These are phyloP conservation scores for Boletellus emodensis DNA, from an alignment of 768 basidiomycete species.

Conservation along the genomic window DNA sequence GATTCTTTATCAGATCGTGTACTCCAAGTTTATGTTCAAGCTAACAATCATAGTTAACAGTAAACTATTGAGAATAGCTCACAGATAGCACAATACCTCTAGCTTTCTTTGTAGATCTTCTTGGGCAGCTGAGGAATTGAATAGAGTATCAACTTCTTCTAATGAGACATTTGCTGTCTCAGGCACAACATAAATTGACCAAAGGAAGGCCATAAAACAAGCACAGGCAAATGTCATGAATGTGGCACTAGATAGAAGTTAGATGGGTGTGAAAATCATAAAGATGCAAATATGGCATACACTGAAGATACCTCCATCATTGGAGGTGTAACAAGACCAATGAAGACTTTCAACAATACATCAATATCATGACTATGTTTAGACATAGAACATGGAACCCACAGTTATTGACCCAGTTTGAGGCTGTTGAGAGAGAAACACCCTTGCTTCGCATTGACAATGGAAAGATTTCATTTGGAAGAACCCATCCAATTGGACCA, in stretches of 20 bases:
- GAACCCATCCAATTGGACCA: slow-evolving; percentile 80
- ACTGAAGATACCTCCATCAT: slow-evolving; percentile 58
- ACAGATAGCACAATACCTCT: slow-evolving; percentile 39
- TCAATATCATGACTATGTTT: slow-evolving; percentile 3
- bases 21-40: slow-evolving; percentile 57
- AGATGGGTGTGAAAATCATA: not conserved
- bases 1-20: slow-evolving; percentile 38
- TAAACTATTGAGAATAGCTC: not conserved
- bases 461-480: slow-evolving; percentile 81
- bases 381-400: slow-evolving; percentile 11
- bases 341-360: slow-evolving; percentile 47
- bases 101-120: slow-evolving; percentile 49
- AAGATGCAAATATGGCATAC: slow-evolving; percentile 32
- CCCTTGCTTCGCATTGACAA: slow-evolving; percentile 76
- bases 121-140: slow-evolving; percentile 52
- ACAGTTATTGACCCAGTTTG: slow-evolving; percentile 88
- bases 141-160: slow-evolving; percentile 72
- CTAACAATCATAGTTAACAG: slow-evolving; percentile 29
- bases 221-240: slow-evolving; percentile 64
- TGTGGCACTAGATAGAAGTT: slow-evolving; percentile 45
- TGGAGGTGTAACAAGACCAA: slow-evolving; percentile 69
- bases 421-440: slow-evolving; percentile 77
- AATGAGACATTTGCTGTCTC: slow-evolving; percentile 75
- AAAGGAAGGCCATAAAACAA: slow-evolving; percentile 64
- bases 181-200: slow-evolving; percentile 66